phyloP scores from a whole-genome alignment of 352 stramenopile species.

The Pythium volutum region DNA sequence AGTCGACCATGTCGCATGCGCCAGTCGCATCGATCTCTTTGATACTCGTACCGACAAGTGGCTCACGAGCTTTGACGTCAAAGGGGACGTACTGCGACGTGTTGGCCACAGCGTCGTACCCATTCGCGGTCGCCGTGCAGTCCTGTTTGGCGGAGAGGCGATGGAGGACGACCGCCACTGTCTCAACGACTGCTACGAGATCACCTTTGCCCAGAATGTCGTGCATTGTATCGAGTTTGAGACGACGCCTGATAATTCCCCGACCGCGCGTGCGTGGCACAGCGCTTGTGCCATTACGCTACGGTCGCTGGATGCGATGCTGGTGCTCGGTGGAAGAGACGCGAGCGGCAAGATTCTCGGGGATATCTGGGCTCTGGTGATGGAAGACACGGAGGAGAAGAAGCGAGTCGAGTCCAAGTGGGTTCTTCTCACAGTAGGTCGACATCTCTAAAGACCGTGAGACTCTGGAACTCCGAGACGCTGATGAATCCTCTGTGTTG shows the following conservation, averaged over 20 bases:
- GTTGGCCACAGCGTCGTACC: conserved; percentile 50
- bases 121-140: conserved; percentile 19
- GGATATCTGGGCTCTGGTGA: conserved; percentile 46
- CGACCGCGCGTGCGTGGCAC: conserved; percentile 46
- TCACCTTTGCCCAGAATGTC: conserved; percentile 40
- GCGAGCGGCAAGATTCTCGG: conserved; percentile 29
- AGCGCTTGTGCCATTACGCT: conserved; percentile 25
- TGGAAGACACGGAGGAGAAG: conserved; percentile 13
- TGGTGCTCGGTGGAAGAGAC: conserved; percentile 50
- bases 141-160: conserved; percentile 59
- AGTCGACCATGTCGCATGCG: conserved; percentile 24
- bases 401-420: conserved; percentile 28
- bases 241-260: conserved; percentile 9
- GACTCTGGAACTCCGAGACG: no score
- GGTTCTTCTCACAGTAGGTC: conserved; percentile 34
- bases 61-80: conserved; percentile 57
- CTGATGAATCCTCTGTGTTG: neutral
- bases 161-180: conserved; percentile 3
- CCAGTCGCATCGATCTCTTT: conserved; percentile 52
- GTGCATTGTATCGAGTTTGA: conserved; percentile 28
- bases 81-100: conserved; percentile 44
- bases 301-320: conserved; percentile 26
- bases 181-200: conserved; percentile 40
- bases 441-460: no score
- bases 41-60: conserved; percentile 44